Evolutionary conservation across 2,329 filamentous ascomycete genomes (phyloP), one percentile per base, ranked within the genome.

Genomic region (Sporothrix phasma): DNA sequence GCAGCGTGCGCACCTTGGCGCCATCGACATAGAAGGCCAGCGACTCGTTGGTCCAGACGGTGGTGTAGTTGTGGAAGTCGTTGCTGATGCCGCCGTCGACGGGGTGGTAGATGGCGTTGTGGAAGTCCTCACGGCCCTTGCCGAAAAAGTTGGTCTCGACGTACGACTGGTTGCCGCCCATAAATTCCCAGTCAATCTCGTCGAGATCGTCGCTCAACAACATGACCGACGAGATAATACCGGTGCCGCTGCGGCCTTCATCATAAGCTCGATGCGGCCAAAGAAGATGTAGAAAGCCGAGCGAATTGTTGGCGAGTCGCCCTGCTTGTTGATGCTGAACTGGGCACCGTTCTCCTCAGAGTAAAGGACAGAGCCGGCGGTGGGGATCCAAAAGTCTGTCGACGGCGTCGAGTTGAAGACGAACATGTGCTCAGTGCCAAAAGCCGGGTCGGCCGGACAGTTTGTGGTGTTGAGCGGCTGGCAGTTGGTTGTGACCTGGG

Each of bases 241-340:
- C 92, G 7, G 77, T 78, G 19, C 92, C 92, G 1, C 79, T 77
- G 0, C 86, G 3, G 89, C 88, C 77, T 90, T 90, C 79, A 95
- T 83, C 69, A 84, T 80, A 65, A 93, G 81, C 75, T 94, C 90
- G 64, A 90, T 86, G 66, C 86, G 84, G 62, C 91, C 91, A 69
- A 88, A 93, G 79, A 95, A 92, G 75, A 96, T 88, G 77, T 91
- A 94, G 74, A 92, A 93, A 70, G 86, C 85, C 54, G 88, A 86
- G 68, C 86, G 83, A 67, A 96, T 83, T 0, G 90, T 95, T 0
- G 91, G 89, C 0, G 90, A 88, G 70, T 95, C 85, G 67, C 87
- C 84, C 68, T 85, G 81, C 72, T 87, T 81, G 64, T 74, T 77
- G 75, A 96, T 86, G 61, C 82, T 88, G 76, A 95, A 92, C 63